Percentiles rank a stretch among this genome's conserved stretches.
Conservation (phyloP, 1,284 basidiomycete genomes). For the Malassezia arunalokei region DNA sequence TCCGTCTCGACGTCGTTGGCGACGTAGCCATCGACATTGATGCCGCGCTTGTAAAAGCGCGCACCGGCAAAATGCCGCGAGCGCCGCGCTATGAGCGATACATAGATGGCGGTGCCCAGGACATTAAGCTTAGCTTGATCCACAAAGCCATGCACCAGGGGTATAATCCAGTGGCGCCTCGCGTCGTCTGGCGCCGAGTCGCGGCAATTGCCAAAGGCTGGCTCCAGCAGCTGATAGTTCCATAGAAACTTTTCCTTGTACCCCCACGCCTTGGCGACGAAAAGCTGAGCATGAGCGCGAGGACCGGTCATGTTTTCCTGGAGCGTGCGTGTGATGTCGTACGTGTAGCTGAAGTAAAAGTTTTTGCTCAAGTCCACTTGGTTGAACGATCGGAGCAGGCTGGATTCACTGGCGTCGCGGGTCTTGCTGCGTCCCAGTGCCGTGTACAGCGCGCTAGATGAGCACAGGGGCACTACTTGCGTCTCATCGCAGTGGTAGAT, state of each 20-base stretch:
- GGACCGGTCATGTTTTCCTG: slow-evolving; percentile 72
- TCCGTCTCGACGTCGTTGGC: slow-evolving; percentile 99
- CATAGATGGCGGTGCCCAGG: slow-evolving; percentile 75
- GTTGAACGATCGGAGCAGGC: slow-evolving; percentile 78
- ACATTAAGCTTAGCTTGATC: slow-evolving; percentile 95
- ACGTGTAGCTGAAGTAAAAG: slow-evolving; percentile 97
- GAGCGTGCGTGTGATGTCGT: slow-evolving; percentile 87
- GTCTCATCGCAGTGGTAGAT: slow-evolving; percentile 92
- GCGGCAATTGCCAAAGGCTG: slow-evolving; percentile 48
- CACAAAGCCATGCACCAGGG: slow-evolving; percentile 87
- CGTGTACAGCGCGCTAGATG: slow-evolving; percentile 23
- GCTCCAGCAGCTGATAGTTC: slow-evolving; percentile 82
- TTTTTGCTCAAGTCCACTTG: slow-evolving; percentile 97
- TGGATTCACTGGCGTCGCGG: slow-evolving; percentile 40
- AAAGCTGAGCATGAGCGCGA: slow-evolving; percentile 28
- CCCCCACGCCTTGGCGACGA: slow-evolving; percentile 46
- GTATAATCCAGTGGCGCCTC: slow-evolving; percentile 67
- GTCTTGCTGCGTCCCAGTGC: slow-evolving; percentile 32
- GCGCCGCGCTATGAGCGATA: slow-evolving; percentile 83
- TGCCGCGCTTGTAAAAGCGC: slow-evolving; percentile 84
- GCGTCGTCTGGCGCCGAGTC: slow-evolving; percentile 7
- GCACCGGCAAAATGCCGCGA: slow-evolving; percentile 94
- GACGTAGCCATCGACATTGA: slow-evolving; percentile 80
- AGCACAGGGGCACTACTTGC: slow-evolving; percentile 58
- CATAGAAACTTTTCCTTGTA: slow-evolving; percentile 88